Evolutionary conservation across 352 stramenopile genomes (phyloP).

Genomic region (Poterioochromonas sp.): DNA sequence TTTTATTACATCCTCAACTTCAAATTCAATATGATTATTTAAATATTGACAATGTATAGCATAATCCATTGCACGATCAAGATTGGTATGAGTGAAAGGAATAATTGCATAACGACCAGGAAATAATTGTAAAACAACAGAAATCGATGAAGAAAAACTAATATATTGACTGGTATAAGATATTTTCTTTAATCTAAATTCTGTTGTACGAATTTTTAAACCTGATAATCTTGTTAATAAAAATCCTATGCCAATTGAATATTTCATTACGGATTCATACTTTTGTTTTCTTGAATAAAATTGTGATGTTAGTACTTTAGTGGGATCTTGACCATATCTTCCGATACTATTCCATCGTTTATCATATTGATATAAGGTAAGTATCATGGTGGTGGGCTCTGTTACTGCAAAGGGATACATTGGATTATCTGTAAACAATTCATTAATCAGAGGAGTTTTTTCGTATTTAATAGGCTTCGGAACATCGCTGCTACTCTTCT

Average conservation of each 20-base stretch:
- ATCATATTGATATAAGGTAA: conserved; percentile 21
- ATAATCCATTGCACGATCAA: conserved; percentile 22
- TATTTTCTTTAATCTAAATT: not conserved
- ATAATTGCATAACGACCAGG: conserved; percentile 22
- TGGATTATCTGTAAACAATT: conserved; percentile 28
- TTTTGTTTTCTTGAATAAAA: not conserved
- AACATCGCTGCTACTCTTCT: not conserved
- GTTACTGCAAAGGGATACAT: conserved; percentile 33
- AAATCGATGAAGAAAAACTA: not conserved
- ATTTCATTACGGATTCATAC: not conserved
- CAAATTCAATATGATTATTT: conserved; percentile 12
- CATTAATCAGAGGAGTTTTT: not conserved
- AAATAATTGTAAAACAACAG: not conserved
- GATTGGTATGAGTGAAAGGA: not conserved
- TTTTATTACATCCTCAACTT: conserved; percentile 26
- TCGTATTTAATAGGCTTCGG: not conserved
- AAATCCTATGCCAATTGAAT: conserved; percentile 13
- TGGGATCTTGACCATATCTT: not conserved
- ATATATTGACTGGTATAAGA: not conserved
- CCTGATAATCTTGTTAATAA: not conserved
- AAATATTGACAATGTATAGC: not conserved
- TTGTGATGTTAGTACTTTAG: not conserved
- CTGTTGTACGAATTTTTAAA: not conserved
- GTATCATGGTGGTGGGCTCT: not conserved
- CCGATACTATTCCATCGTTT: conserved; percentile 6